Evolutionary conservation across 306 rosid species (phyloP).

Genomic region (Sesbania bispinosa): DNA sequence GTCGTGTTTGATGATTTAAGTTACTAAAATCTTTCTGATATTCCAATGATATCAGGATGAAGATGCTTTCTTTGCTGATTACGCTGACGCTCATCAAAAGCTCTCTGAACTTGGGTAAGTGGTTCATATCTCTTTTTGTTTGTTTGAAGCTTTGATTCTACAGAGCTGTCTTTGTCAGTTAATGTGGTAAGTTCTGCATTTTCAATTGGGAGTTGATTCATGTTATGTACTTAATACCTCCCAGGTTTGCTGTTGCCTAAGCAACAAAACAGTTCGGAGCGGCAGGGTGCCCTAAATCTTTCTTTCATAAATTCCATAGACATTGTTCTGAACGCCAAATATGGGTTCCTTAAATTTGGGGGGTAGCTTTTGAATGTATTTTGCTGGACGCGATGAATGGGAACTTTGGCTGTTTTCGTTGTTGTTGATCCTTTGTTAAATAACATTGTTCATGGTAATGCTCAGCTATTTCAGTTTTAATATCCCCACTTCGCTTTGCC

Average conservation of each 20-base stretch:
- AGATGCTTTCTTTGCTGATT: slow-evolving; percentile 82
- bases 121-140: background rate
- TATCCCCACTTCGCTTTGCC: background rate
- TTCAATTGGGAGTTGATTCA: background rate
- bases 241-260: slow-evolving; percentile 41
- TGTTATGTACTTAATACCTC: background rate
- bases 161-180: background rate
- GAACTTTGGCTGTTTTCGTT: slow-evolving; percentile 7
- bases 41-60: slow-evolving; percentile 54
- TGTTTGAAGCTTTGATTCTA: background rate
- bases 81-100: slow-evolving; percentile 64
- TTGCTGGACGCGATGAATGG: slow-evolving; percentile 13
- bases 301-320: background rate
- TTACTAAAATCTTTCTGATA: background rate
- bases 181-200: background rate
- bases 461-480: background rate
- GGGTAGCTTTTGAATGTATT: slow-evolving; percentile 12
- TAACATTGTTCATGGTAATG: slow-evolving; percentile 4
- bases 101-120: slow-evolving; percentile 95
- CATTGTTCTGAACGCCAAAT: slow-evolving; percentile 2
- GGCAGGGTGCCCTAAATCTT: background rate
- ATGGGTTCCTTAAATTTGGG: background rate
- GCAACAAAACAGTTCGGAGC: background rate
- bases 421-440: slow-evolving; percentile 7
- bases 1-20: background rate